These are phyloP conservation scores for Hirschioporus abietinus DNA, from an alignment of 768 basidiomycete species.

Conservation along the genomic window DNA sequence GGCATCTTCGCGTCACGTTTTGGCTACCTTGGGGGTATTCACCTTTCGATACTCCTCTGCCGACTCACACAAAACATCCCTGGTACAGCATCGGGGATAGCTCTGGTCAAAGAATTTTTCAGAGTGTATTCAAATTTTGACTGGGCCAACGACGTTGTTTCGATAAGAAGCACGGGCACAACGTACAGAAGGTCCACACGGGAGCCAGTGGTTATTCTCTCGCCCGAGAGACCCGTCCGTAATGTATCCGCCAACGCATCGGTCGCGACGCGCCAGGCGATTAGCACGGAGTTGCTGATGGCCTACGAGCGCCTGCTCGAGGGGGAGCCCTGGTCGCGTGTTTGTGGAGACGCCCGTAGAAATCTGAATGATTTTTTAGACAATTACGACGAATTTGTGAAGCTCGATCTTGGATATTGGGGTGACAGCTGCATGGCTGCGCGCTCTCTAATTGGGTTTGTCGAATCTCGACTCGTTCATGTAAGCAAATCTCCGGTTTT, in stretches of 20 bases:
- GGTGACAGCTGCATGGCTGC: slow-evolving; percentile 16
- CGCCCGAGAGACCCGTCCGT: slow-evolving; percentile 13
- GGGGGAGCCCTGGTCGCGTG: slow-evolving; percentile 9
- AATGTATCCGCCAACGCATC: slow-evolving; percentile 17
- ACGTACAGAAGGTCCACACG: slow-evolving; percentile 9
- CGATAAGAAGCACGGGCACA: slow-evolving; percentile 6
- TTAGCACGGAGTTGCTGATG: slow-evolving; percentile 7
- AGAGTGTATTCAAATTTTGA: slow-evolving; percentile 14
- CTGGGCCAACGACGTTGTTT: slow-evolving; percentile 16
- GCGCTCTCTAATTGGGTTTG: slow-evolving; percentile 16
- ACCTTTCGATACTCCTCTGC: slow-evolving; percentile 17
- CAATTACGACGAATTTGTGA: slow-evolving; percentile 13
- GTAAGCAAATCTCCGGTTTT: slow-evolving; percentile 11
- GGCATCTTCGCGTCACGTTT: slow-evolving; percentile 16
- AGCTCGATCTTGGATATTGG: slow-evolving; percentile 19
- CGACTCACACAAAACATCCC: slow-evolving; percentile 9
- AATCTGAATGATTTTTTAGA: slow-evolving; percentile 10
- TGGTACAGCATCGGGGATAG: slow-evolving; percentile 6
- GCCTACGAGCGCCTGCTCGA: slow-evolving; percentile 3
- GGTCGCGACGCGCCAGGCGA: slow-evolving; percentile 5
- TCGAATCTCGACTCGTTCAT: slow-evolving; percentile 19
- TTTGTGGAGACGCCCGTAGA: slow-evolving; percentile 11
- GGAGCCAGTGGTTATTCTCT: slow-evolving; percentile 19
- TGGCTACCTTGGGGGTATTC: slow-evolving; percentile 21
- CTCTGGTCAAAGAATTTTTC: slow-evolving; percentile 17